A percentile compares a stretch with the other conserved stretches of the same genome.
Evolutionary conservation across 1,139 yeast genomes (phyloP).

Genomic region (Saccharomyces hybrid): DNA sequence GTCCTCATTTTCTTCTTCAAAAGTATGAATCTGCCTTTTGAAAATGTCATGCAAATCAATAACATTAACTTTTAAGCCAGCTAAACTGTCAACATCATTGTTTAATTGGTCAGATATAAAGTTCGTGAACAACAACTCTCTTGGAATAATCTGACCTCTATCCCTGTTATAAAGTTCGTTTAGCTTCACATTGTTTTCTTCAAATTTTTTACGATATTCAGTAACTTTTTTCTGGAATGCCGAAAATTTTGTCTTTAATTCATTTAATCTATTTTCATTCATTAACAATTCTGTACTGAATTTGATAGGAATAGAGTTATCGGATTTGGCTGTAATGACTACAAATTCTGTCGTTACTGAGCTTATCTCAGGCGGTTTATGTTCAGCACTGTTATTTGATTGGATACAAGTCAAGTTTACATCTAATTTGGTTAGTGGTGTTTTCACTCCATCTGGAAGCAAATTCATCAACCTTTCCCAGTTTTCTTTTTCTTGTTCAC

Average conservation of each 20-base stretch:
- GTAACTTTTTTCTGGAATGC: constrained; percentile 10
- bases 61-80: constrained; percentile 17
- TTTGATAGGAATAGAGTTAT: constrained; percentile 31
- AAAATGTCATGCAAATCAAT: constrained; percentile 18
- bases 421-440: constrained; percentile 21
- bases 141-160: constrained; percentile 8
- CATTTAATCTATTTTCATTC: constrained; percentile 13
- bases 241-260: constrained; percentile 11
- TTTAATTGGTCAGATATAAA: constrained; percentile 19
- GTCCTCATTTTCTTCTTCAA: constrained; percentile 7
- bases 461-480: constrained; percentile 23
- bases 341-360: constrained; percentile 22
- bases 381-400: constrained; percentile 21
- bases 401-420: constrained; percentile 27
- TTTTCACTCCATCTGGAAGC: constrained; percentile 23
- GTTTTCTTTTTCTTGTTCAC: constrained; percentile 25
- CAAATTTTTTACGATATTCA: constrained; percentile 13
- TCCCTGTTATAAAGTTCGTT: constrained; percentile 16
- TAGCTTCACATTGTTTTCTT: constrained; percentile 12
- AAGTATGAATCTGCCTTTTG: constrained; percentile 23
- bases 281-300: constrained; percentile 24
- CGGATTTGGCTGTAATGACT: constrained; percentile 28
- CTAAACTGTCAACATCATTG: constrained; percentile 23
- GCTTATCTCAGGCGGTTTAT: constrained; percentile 23
- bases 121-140: constrained; percentile 20